Percentiles rank a stretch among this genome's conserved stretches.
Evolutionary conservation across 2,329 filamentous ascomycete species (phyloP).

Genomic region (Paecilomyces fulvus): DNA sequence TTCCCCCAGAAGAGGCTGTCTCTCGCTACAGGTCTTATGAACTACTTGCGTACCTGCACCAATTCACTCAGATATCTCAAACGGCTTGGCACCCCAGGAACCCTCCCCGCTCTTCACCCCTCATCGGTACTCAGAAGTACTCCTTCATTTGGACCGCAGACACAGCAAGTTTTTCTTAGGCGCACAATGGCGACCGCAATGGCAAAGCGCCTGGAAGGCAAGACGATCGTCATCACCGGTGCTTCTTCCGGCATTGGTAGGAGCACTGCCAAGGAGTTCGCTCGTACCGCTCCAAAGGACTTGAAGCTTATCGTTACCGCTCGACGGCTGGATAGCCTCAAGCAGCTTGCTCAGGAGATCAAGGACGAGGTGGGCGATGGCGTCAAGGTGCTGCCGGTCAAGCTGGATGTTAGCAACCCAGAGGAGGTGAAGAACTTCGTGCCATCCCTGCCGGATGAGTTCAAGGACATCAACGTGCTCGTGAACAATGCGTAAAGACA

Average conservation of each 20-base stretch:
- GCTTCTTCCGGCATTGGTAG: constrained; percentile 86
- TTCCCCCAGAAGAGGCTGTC: not conserved
- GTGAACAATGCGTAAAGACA: constrained; percentile 86
- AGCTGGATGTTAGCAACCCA: constrained; percentile 78
- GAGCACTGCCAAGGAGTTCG: constrained; percentile 75
- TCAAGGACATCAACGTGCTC: constrained; percentile 74
- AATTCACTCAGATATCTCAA: not conserved
- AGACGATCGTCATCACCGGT: constrained; percentile 85
- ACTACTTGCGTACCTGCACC: not conserved
- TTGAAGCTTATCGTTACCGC: constrained; percentile 83
- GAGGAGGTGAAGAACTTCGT: constrained; percentile 69
- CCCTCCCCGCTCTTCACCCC: not conserved
- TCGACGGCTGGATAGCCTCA: constrained; percentile 69
- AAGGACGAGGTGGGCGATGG: constrained; percentile 65
- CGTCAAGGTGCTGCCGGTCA: constrained; percentile 72
- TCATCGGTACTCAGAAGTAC: not conserved
- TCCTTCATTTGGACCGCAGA: not conserved
- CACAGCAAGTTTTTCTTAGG: constrained; percentile 8
- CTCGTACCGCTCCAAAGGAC: constrained; percentile 68
- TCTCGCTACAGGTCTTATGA: not conserved
- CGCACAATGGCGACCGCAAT: constrained; percentile 59
- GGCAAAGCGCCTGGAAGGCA: constrained; percentile 78
- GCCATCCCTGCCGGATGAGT: constrained; percentile 65
- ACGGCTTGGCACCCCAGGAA: not conserved
- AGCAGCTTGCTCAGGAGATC: constrained; percentile 69